phyloP scores from a whole-genome alignment of 2,329 filamentous ascomycete species.

The Cercospora janseana region DNA sequence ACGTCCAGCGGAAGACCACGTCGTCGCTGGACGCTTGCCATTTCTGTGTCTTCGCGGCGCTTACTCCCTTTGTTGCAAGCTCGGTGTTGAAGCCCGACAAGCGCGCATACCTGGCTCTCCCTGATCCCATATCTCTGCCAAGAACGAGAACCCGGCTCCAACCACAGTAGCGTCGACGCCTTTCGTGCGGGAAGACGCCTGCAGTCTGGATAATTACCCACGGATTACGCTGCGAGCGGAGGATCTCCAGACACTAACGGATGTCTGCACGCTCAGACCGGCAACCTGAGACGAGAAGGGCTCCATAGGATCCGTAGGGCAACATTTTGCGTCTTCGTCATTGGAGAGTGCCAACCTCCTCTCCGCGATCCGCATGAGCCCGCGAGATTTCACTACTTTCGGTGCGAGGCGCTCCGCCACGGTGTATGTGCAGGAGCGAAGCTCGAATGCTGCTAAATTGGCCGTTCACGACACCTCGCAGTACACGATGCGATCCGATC shows the following conservation, averaged over 20 bases:
- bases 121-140: background rate
- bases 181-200: constrained; percentile 4
- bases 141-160: constrained; percentile 6
- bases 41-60: too few species aligned
- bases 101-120: background rate
- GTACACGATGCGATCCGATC: too few species aligned
- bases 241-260: background rate
- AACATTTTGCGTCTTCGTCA: background rate
- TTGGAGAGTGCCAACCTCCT: background rate
- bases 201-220: constrained; percentile 8
- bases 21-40: too few species aligned
- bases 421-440: too few species aligned
- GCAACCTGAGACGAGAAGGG: background rate
- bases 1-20: too few species aligned
- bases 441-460: too few species aligned
- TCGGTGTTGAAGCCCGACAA: background rate
- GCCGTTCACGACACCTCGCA: too few species aligned
- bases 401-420: too few species aligned
- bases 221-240: constrained; percentile 10
- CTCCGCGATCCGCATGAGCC: background rate
- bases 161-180: constrained; percentile 9
- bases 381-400: background rate
- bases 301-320: constrained; percentile 5
- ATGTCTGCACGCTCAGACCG: background rate
- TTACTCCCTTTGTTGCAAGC: constrained; percentile 4